Conservation (phyloP, 495 filamentous ascomycete genomes). For the Penicillium angulare region DNA sequence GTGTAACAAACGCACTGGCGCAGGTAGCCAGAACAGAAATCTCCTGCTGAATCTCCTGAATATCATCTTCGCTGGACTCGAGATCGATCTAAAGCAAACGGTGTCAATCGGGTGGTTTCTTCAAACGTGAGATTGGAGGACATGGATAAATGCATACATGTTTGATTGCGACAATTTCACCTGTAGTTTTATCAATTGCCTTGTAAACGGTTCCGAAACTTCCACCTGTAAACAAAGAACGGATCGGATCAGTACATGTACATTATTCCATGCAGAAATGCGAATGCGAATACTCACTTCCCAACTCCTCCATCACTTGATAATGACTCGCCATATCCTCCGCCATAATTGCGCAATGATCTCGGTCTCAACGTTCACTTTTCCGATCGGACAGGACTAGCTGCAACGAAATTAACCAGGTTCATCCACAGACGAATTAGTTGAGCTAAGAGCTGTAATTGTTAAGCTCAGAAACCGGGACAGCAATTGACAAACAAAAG, state of each 20-base stretch:
- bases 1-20: conserved; percentile 87
- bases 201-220: conserved; percentile 98
- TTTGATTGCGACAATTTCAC: conserved; percentile 89
- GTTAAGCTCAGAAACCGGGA: conserved; percentile 6
- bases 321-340: conserved; percentile 76
- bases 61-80: conserved; percentile 96
- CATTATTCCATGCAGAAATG: neutral
- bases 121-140: conserved; percentile 4
- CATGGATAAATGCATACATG: conserved; percentile 61
- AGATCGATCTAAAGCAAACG: conserved; percentile 75
- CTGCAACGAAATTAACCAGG: conserved; percentile 13
- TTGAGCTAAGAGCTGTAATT: neutral
- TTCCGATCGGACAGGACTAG: conserved; percentile 19
- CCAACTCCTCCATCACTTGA: conserved; percentile 88
- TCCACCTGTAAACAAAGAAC: conserved; percentile 57
- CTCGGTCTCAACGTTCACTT: conserved; percentile 12
- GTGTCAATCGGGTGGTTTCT: conserved; percentile 21
- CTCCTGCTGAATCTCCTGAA: conserved; percentile 96
- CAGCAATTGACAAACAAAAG: conserved; percentile 8
- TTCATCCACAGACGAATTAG: conserved; percentile 16
- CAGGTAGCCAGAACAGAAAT: conserved; percentile 95
- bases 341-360: conserved; percentile 37
- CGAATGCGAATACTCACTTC: conserved; percentile 69
- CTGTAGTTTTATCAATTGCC: conserved; percentile 79
- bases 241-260: conserved; percentile 11